A percentile compares a stretch with the other conserved stretches of the same genome.
phyloP scores from a whole-genome alignment of 148 eudicot species.

The Rhododendron vialii region DNA sequence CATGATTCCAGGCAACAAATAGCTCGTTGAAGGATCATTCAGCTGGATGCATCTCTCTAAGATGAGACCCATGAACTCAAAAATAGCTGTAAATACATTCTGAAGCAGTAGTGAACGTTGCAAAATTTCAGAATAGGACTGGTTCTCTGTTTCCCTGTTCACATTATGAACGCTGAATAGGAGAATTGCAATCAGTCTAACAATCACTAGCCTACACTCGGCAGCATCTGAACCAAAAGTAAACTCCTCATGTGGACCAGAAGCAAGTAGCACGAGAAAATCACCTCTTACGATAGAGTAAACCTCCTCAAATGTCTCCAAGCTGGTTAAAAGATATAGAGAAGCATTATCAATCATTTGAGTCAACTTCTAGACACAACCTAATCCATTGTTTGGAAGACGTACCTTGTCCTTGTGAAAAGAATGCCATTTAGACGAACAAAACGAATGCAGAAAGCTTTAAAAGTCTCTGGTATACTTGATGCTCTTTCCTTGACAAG shows the following conservation, averaged over 20 bases:
- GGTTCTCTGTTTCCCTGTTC: constrained; percentile 72
- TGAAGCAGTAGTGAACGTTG: constrained; percentile 81
- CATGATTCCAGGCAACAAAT: constrained; percentile 69
- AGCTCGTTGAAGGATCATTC: constrained; percentile 72
- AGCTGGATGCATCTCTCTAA: constrained; percentile 61
- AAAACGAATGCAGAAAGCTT: constrained; percentile 62
- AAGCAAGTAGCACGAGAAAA: constrained; percentile 61
- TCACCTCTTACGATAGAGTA: constrained; percentile 45
- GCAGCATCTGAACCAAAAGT: constrained; percentile 82
- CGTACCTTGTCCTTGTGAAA: constrained; percentile 93
- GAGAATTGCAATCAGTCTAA: constrained; percentile 67
- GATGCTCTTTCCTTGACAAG: constrained; percentile 42
- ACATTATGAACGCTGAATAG: constrained; percentile 84
- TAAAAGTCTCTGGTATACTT: constrained; percentile 38
- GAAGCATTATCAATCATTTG: constrained; percentile 9
- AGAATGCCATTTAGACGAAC: constrained; percentile 85
- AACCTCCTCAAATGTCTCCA: constrained; percentile 88
- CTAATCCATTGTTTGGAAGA: not conserved
- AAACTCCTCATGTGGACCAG: constrained; percentile 53
- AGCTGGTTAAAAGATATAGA: constrained; percentile 39
- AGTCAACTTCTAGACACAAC: not conserved
- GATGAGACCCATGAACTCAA: constrained; percentile 75
- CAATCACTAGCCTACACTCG: constrained; percentile 64
- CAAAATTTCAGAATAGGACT: constrained; percentile 82
- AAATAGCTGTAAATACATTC: constrained; percentile 72